Base-by-base conservation (phyloP, 2,329 filamentous ascomycete genomes). In the Penicillium vulpinum region DNA sequence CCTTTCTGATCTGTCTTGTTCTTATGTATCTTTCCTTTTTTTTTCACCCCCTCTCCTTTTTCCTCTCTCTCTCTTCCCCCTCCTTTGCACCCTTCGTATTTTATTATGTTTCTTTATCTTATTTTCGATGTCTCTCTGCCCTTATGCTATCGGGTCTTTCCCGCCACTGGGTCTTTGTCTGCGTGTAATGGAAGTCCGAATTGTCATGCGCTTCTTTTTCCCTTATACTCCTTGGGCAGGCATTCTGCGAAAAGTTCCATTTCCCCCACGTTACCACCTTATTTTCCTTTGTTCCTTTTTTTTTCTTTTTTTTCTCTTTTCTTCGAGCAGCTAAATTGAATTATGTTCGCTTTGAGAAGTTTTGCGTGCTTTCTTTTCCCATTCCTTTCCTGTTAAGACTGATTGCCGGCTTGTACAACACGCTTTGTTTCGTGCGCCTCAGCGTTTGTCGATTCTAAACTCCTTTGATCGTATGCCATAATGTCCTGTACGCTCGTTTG, bases 181-280 rank as follows among this genome's bases (percentile, higher is more conserved):
- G 68, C 67, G 71, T 74, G 71, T 74, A 71, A 71, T 69, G 70
- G 67, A 69, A 71, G 72, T 71, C 62, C 62, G 68, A 72, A 70
- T 68, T 66, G 59, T 73, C 57, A 65, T 70, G 67, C 65, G 66
- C 62, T 66, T 69, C 60, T 62, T 60, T 51, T 68, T 66, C 58
- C 63, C 62, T 66, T 65, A 70, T 74, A 70, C 67, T 69, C 67
- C 68, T 68, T 75, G 74, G 75, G 74, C 72, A 75, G 74, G 74
- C 74, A 71, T 71, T 76, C 67, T 76, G 74, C 73, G 72, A 77
- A 77, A 77, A 77, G 71, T 77, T 72, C 66, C 65, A 64, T 68
- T 66, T 70, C 59, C 65, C 49, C 67, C 62, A 61, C 62, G 58
- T 28, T 44, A 55, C 45, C 45, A 26, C 38, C 56, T 58, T 59